A percentile compares a stretch with the other conserved stretches of the same genome.
These are phyloP conservation scores for Fistulinella cinereoalba DNA, from an alignment of 1,284 basidiomycete genomes.

Conservation along the genomic window DNA sequence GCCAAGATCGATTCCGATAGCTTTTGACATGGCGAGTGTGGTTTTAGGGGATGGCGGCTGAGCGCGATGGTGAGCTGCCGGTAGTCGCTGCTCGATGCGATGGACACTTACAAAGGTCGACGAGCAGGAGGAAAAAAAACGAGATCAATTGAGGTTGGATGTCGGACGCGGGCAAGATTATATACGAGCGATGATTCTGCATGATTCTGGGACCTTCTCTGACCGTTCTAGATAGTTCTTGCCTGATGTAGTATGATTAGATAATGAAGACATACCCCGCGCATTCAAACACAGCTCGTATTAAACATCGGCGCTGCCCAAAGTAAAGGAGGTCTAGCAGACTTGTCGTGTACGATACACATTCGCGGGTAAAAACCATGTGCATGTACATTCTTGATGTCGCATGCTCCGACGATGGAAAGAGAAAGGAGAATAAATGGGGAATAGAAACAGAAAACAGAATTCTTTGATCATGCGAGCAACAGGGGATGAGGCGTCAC, in stretches of 20 bases:
- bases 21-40: constrained; percentile 61
- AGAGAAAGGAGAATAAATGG: constrained; percentile 1
- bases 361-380: constrained; percentile 20
- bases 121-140: constrained; percentile 11
- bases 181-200: constrained; percentile 36
- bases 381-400: constrained; percentile 28
- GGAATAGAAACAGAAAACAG: constrained; percentile 11
- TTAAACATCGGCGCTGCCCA: constrained; percentile 18
- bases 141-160: constrained; percentile 12
- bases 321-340: constrained; percentile 24
- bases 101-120: constrained; percentile 17
- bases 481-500: constrained; percentile 18
- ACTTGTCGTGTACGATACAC: constrained; percentile 26
- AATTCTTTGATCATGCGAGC: constrained; percentile 17
- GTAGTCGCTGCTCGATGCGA: constrained; percentile 1
- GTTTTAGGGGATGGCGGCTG: constrained; percentile 6
- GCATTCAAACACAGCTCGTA: constrained; percentile 1
- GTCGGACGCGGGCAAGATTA: constrained; percentile 20
- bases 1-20: constrained; percentile 90
- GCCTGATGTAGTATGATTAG: constrained; percentile 33
- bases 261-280: constrained; percentile 26
- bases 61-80: not conserved
- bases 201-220: constrained; percentile 39
- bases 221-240: constrained; percentile 36
- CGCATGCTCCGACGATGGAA: constrained; percentile 21